phyloP scores from a whole-genome alignment of 1,139 yeast species.

The Kodamaea plutei region DNA sequence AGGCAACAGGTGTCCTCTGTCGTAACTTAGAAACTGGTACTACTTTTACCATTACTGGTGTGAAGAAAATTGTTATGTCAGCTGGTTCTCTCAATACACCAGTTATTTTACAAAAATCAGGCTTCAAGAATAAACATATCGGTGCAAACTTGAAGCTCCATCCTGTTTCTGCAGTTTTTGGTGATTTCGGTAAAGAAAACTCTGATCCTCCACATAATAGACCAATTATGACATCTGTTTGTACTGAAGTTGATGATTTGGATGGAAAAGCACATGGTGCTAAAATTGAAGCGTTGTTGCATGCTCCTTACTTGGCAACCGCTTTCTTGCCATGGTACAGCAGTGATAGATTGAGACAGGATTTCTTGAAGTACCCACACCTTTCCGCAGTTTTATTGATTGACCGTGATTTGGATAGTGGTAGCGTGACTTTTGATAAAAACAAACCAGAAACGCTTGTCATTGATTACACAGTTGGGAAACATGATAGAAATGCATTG shows the following conservation, averaged over 20 bases:
- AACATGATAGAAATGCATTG: slow-evolving; percentile 43
- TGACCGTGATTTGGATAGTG: slow-evolving; percentile 46
- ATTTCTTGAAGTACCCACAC: slow-evolving; percentile 37
- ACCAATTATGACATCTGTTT: slow-evolving; percentile 51
- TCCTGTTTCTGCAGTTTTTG: slow-evolving; percentile 43
- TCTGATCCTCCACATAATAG: slow-evolving; percentile 36
- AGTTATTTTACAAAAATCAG: slow-evolving; percentile 44
- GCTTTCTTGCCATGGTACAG: slow-evolving; percentile 44
- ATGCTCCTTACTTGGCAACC: slow-evolving; percentile 40
- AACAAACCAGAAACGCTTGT: slow-evolving; percentile 33
- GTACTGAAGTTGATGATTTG: slow-evolving; percentile 46
- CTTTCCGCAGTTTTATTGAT: slow-evolving; percentile 42
- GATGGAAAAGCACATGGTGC: slow-evolving; percentile 59
- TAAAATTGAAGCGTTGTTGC: slow-evolving; percentile 48
- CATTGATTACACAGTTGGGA: slow-evolving; percentile 39
- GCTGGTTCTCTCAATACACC: slow-evolving; percentile 57
- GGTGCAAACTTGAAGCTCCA: slow-evolving; percentile 53
- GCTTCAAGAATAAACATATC: slow-evolving; percentile 50
- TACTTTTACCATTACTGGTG: slow-evolving; percentile 38
- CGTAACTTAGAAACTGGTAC: slow-evolving; percentile 26
- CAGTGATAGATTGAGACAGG: slow-evolving; percentile 31
- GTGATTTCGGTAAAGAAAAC: slow-evolving; percentile 38
- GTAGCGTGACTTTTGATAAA: slow-evolving; percentile 35
- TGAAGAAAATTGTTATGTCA: slow-evolving; percentile 43
- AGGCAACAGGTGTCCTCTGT: slow-evolving; percentile 44